phyloP scores from a whole-genome alignment of 2,329 filamentous ascomycete genomes.

The Verticillium nonalfalfae region DNA sequence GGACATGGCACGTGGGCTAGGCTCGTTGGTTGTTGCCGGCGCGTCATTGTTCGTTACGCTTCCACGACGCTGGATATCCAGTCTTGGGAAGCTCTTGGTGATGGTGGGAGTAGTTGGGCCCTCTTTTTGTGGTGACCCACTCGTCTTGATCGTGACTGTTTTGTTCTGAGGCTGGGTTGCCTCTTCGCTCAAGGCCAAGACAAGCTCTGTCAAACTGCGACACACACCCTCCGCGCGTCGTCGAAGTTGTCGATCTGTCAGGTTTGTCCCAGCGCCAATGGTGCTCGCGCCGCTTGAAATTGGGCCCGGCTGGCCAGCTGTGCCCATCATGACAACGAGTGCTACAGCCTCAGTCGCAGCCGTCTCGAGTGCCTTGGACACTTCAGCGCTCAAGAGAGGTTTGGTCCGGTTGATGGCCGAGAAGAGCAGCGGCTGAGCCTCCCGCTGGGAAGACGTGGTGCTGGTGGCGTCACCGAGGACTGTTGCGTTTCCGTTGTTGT shows the following conservation, averaged over 20 bases:
- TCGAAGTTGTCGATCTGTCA: conserved; percentile 77
- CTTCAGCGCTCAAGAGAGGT: conserved; percentile 58
- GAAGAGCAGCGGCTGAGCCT: conserved; percentile 63
- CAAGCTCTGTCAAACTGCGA: conserved; percentile 86
- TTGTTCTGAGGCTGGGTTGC: conserved; percentile 24
- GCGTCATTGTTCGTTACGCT: conserved; percentile 33
- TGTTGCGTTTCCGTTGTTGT: conserved; percentile 44
- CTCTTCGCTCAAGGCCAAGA: conserved; percentile 71
- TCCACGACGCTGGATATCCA: conserved; percentile 31
- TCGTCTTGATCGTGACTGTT: conserved; percentile 13
- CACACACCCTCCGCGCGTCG: conserved; percentile 92
- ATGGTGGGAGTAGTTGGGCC: conserved; percentile 37
- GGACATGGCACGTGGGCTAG: conserved; percentile 41
- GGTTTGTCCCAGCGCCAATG: conserved; percentile 44
- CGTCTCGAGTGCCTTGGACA: conserved; percentile 74
- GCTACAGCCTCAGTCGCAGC: conserved; percentile 76
- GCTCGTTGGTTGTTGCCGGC: conserved; percentile 24
- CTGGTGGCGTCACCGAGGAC: conserved; percentile 30
- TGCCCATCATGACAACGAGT: conserved; percentile 72
- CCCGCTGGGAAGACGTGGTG: conserved; percentile 38
- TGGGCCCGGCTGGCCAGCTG: conserved; percentile 59
- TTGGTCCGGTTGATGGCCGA: conserved; percentile 77
- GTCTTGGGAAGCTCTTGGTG: conserved; percentile 28
- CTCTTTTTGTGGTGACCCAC: conserved; percentile 16
- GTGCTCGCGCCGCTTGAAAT: conserved; percentile 62